Percentiles rank a stretch among this genome's conserved stretches.
phyloP scores from a whole-genome alignment of 148 eudicot species.

The Nepenthes mirabilis region DNA sequence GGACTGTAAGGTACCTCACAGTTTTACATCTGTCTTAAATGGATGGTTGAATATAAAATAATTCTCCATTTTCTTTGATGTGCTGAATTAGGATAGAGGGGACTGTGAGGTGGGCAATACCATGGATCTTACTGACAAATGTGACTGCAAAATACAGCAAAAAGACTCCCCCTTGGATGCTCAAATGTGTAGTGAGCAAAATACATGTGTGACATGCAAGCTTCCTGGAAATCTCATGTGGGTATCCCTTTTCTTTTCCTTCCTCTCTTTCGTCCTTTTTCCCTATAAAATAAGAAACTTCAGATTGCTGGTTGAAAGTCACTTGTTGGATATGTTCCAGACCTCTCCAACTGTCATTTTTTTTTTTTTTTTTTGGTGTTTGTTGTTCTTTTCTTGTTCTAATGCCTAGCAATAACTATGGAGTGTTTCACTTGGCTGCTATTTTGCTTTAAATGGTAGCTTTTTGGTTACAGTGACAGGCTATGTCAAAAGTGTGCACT shows the following conservation, averaged over 20 bases:
- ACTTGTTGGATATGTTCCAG: not conserved
- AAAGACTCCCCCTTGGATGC: slow-evolving; percentile 11
- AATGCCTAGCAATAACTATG: too few species aligned
- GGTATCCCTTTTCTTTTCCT: slow-evolving; percentile 19
- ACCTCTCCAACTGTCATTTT: too few species aligned
- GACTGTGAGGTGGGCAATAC: slow-evolving; percentile 9
- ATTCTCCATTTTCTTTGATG: too few species aligned
- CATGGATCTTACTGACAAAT: slow-evolving; percentile 6
- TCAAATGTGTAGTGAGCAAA: slow-evolving; percentile 3
- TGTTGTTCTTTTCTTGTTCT: too few species aligned
- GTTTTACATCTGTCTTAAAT: too few species aligned
- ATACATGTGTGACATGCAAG: slow-evolving; percentile 25
- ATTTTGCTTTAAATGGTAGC: too few species aligned
- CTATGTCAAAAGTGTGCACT: too few species aligned
- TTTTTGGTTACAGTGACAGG: too few species aligned
- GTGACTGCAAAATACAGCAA: slow-evolving; percentile 1
- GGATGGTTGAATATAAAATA: too few species aligned
- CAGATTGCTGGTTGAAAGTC: not conserved
- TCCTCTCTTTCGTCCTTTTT: not conserved
- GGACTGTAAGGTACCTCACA: slow-evolving; percentile 1
- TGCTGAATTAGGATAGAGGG: not conserved
- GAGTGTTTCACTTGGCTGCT: too few species aligned
- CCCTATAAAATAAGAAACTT: not conserved
- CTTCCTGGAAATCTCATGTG: slow-evolving; percentile 39
- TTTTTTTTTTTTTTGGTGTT: too few species aligned